Conservation (phyloP, 1,139 yeast genomes). For the Sugiyamaella paludigena region DNA sequence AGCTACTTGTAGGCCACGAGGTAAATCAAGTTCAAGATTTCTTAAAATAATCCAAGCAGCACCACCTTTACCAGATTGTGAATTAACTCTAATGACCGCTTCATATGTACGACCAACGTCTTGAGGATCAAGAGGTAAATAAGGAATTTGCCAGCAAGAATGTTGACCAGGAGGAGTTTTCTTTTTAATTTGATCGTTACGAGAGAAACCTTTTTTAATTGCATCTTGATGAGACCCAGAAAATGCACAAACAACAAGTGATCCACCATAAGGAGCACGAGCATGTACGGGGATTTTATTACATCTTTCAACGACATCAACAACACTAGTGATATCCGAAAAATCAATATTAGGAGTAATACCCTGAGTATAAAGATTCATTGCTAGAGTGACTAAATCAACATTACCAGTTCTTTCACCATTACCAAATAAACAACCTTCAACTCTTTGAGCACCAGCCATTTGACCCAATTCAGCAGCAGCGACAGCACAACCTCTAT, state of each 20-base stretch:
- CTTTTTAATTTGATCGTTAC: slow-evolving; percentile 42
- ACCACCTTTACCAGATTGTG: slow-evolving; percentile 98
- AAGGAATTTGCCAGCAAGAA: slow-evolving; percentile 77
- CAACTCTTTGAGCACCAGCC: slow-evolving; percentile 98
- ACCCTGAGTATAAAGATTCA: slow-evolving; percentile 94
- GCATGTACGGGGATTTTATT: slow-evolving; percentile 92
- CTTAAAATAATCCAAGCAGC: slow-evolving; percentile 96
- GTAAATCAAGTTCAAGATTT: slow-evolving; percentile 84
- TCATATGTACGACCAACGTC: slow-evolving; percentile 97
- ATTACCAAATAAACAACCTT: slow-evolving; percentile 95
- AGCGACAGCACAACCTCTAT: slow-evolving; percentile 97
- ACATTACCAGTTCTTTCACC: slow-evolving; percentile 99
- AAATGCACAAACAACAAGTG: slow-evolving; percentile 93
- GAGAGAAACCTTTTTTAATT: slow-evolving; percentile 87
- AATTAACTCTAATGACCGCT: slow-evolving; percentile 95
- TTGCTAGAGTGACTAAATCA: slow-evolving; percentile 87
- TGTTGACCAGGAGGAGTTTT: slow-evolving; percentile 16
- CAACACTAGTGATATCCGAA: slow-evolving; percentile 75
- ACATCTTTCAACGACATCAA: slow-evolving; percentile 86
- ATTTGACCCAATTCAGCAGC: slow-evolving; percentile 91
- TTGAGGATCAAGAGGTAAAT: slow-evolving; percentile 92
- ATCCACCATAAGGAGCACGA: slow-evolving; percentile 96
- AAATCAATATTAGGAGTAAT: slow-evolving; percentile 83
- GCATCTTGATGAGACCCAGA: slow-evolving; percentile 98
- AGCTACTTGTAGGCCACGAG: slow-evolving; percentile 86